Base-by-base conservation (phyloP, 176 grass and related monocot species). In the Aegilops longissima region DNA sequence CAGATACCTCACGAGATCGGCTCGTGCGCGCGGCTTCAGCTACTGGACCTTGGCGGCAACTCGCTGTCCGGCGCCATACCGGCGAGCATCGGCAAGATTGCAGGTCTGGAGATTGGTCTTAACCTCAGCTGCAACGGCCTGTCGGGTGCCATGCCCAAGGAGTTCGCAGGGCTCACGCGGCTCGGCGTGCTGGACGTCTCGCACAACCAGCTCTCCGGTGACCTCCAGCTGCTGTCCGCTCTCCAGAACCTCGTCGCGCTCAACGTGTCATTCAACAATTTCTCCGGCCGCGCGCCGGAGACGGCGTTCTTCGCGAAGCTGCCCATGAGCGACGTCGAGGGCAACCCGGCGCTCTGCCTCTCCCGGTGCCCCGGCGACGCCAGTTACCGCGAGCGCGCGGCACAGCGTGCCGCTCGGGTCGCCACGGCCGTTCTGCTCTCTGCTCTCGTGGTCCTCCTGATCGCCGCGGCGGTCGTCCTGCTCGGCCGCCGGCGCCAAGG, bases 261-360 rank as follows among this genome's bases (percentile, higher is more conserved):
- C 40, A 93, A 91, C 82, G n/a, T 93, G 83, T 97, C 92, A 34
- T 90, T 83, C 88, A 94, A 94, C 86, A 59, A 73, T 70, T 92
- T 90, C 84, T 84, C 88, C 42, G 88, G 90, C 7, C 83, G 84
- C 61, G 93, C 88, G 51, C 95, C 95, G 10, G 81, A 73, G 33
- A 97, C 88, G 11, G 54, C 85, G 7, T 97, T 97, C 90, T 97
- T 97, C 79, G 88, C 93, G 35, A 97, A 92, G 86, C 93, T 97
- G 5, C 95, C 95, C 0, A 73, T 82, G 52, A 89, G 86, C 63
- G 93, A 93, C 82, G 82, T 97, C 2, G 93, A 97, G 70, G 95
- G 95, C 71, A 97, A 97, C 87, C 93, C 95, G 0, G 76, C 24
- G 0, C 85, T 97, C 23, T 97, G 95, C 69, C 79, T 97, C 14